Conservation (phyloP, 495 filamentous ascomycete species). For the Staphylotrichum longicolle region DNA sequence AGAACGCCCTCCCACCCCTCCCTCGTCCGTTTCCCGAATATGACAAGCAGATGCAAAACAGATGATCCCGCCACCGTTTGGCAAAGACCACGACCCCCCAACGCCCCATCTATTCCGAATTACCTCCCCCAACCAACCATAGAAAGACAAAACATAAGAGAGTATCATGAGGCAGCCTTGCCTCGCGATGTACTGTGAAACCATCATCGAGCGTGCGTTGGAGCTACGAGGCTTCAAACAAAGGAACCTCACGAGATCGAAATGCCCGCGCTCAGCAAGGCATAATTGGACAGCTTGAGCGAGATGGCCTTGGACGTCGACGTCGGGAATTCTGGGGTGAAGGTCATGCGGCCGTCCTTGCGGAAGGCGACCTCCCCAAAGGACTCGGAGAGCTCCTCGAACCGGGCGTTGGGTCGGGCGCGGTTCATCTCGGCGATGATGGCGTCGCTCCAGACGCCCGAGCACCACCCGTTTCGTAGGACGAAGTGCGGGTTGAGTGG, state of each 20-base stretch:
- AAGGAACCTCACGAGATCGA: conserved; percentile 4
- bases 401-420: conserved; percentile 54
- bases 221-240: neutral
- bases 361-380: conserved; percentile 50
- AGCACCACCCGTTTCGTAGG: conserved; percentile 54
- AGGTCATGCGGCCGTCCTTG: conserved; percentile 52
- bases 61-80: neutral
- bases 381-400: conserved; percentile 56
- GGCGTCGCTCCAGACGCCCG: conserved; percentile 65
- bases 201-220: neutral
- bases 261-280: conserved; percentile 40
- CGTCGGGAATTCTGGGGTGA: conserved; percentile 48
- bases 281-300: conserved; percentile 49
- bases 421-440: conserved; percentile 56
- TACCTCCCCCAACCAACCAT: conserved; percentile 2
- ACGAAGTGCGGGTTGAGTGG: conserved; percentile 67
- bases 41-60: conserved; percentile 8
- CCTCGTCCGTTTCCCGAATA: neutral
- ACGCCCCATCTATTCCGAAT: neutral
- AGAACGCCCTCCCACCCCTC: neutral
- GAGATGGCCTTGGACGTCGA: conserved; percentile 43
- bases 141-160: conserved; percentile 6
- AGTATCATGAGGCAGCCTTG: neutral
- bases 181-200: neutral
- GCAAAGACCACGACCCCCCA: neutral